Evolutionary conservation across 129 eudicot genomes (phyloP).

Genomic region (Erigeron canadensis): DNA sequence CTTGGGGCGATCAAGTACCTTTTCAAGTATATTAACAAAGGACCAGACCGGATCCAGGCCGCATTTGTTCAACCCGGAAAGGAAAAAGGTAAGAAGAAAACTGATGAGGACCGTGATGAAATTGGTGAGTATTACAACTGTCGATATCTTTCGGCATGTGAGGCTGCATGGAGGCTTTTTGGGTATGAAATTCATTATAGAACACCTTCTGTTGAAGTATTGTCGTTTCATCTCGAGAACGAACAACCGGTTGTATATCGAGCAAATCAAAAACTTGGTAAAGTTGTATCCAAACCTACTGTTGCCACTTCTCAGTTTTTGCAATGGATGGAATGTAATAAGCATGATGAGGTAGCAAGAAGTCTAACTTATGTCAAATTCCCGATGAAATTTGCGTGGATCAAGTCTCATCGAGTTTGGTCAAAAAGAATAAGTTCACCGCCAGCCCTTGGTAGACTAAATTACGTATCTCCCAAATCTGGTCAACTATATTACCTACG

Average conservation of each 20-base stretch:
- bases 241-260: background rate
- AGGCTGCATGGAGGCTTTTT: conserved; percentile 7
- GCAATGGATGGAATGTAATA: background rate
- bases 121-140: background rate
- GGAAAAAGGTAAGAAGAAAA: background rate
- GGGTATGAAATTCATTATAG: background rate
- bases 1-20: background rate
- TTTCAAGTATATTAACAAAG: background rate
- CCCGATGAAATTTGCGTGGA: background rate
- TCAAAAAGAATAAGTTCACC: too few species aligned
- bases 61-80: background rate
- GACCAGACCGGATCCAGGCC: background rate
- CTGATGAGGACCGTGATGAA: background rate
- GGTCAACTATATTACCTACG: background rate
- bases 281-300: background rate
- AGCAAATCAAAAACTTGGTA: background rate
- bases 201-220: background rate
- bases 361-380: background rate
- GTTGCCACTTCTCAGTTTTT: background rate
- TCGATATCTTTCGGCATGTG: background rate
- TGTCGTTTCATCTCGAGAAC: background rate
- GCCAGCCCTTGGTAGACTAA: background rate
- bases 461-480: background rate
- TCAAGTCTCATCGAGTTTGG: background rate
- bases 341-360: background rate